phyloP scores from a whole-genome alignment of 139 green algal species.

The Pedinophyceae sp. region DNA sequence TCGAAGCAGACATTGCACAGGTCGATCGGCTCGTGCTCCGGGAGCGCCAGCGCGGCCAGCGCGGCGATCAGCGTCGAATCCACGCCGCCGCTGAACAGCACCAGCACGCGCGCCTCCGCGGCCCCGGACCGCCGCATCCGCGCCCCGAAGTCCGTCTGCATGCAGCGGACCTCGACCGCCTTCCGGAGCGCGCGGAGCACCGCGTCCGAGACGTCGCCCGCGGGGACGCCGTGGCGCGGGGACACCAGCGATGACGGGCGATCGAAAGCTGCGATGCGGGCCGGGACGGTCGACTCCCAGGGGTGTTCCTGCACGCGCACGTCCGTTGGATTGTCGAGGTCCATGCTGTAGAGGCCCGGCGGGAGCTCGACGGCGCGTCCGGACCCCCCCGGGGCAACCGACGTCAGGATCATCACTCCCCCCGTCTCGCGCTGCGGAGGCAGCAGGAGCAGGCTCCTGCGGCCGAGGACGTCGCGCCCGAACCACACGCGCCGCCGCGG shows the following conservation, averaged over 20 bases:
- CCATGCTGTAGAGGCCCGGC: constrained; percentile 22
- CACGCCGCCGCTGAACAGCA: constrained; percentile 80
- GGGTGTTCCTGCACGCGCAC: background rate
- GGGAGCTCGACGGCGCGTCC: constrained; percentile 19
- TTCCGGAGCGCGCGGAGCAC: background rate
- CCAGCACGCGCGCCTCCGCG: constrained; percentile 32
- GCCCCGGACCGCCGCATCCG: background rate
- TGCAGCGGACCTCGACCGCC: background rate
- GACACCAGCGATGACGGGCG: background rate
- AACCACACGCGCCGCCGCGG: constrained; percentile 38
- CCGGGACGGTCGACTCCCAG: background rate
- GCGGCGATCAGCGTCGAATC: constrained; percentile 71
- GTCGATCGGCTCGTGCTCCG: constrained; percentile 44
- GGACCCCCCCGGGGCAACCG: constrained; percentile 7
- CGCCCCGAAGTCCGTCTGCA: background rate
- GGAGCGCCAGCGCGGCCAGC: constrained; percentile 29
- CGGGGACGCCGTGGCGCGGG: background rate
- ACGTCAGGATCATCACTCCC: constrained; percentile 25
- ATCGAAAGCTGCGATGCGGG: background rate
- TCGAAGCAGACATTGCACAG: constrained; percentile 82
- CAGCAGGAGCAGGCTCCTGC: constrained; percentile 52
- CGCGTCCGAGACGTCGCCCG: background rate
- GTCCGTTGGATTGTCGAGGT: background rate
- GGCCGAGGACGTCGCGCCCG: constrained; percentile 46
- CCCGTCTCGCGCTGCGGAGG: background rate